Evolutionary conservation across 2,329 filamentous ascomycete species (phyloP).

Genomic region (Aureobasidium sp.): DNA sequence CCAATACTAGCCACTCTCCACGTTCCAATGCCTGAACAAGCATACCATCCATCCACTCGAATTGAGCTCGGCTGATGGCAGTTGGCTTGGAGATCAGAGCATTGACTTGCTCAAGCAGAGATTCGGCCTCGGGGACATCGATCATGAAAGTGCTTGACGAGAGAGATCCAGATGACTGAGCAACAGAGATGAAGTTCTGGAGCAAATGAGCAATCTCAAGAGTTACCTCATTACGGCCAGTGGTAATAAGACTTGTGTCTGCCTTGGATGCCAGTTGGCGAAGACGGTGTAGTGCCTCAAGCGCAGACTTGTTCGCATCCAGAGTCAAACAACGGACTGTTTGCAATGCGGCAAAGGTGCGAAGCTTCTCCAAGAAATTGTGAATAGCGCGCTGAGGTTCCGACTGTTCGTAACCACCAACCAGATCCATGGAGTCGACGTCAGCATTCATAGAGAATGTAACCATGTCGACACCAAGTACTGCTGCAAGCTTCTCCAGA

Average conservation of each 20-base stretch:
- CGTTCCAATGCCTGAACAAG: conserved; percentile 79
- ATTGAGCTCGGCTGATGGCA: conserved; percentile 65
- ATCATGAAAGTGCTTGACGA: conserved; percentile 1
- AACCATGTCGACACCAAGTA: conserved; percentile 67
- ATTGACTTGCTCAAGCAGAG: conserved; percentile 44
- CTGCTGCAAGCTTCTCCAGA: conserved; percentile 70
- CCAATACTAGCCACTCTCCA: conserved; percentile 87
- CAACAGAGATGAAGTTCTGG: not conserved
- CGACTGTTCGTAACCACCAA: conserved; percentile 93
- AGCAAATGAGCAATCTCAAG: conserved; percentile 15
- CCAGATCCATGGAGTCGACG: conserved; percentile 92
- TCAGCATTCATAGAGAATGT: conserved; percentile 90
- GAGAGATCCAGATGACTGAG: not conserved
- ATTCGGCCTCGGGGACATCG: conserved; percentile 1
- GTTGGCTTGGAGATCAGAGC: conserved; percentile 47
- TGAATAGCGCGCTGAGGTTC: conserved; percentile 71
- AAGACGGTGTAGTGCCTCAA: conserved; percentile 1
- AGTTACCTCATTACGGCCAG: not conserved
- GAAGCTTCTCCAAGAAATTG: conserved; percentile 48
- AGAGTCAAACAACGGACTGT: not conserved
- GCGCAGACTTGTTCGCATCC: not conserved
- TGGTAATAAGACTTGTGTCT: not conserved
- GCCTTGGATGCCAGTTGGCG: not conserved
- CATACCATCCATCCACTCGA: conserved; percentile 93
- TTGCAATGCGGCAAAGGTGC: not conserved